Evolutionary conservation across 352 stramenopile species (phyloP), one percentile per base, ranked within the genome.

Genomic region (Globisporangium okanoganense): DNA sequence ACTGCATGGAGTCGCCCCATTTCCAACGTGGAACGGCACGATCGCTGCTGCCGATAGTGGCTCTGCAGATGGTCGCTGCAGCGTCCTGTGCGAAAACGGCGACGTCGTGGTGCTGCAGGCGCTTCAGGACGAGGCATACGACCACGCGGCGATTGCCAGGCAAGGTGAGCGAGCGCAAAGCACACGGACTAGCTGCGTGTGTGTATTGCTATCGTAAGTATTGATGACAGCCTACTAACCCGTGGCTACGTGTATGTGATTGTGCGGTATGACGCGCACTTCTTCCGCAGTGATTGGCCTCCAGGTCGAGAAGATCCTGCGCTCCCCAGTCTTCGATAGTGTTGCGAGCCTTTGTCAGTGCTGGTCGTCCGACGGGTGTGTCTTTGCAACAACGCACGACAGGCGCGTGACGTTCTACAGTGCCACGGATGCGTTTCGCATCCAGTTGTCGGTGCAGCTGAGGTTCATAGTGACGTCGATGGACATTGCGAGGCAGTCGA

Each of bases 1-100:
- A 40, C 64, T 91, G 24, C 64, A 63, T 8, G 75, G 77, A 3
- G 58, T 79, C 25, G 60, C 62, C n/a, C 78, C 79, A 10, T 86
- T 83, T 36, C 69, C 82, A 8, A 73, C 72, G 43, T 91, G 79
- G 79, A 85, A 91, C 55, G 74, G 79, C 20, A 79, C 78, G 47
- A 40, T 88, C 0, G 62, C 64, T 7, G 49, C 70, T 8, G 61
- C 69, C 0, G n/a, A n/a, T n/a, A 5, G 44, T 14, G 62, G 25
- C 2, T 2, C 8, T 40, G 27, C 25, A 7, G 18, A 10, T 3
- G 48, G 57, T 24, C 43, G 73, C 14, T 78, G 76, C 50, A 91
- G 72, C 45, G n/a, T 86, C 24, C 62, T 87, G n/a, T 62, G 71
- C 36, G 77, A 78, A 14, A 75, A 69, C 48, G 82, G 82, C 38